Evolutionary conservation across 2,329 filamentous ascomycete species (phyloP), one percentile per base, ranked within the genome.

Genomic region (Epichloe scottii): DNA sequence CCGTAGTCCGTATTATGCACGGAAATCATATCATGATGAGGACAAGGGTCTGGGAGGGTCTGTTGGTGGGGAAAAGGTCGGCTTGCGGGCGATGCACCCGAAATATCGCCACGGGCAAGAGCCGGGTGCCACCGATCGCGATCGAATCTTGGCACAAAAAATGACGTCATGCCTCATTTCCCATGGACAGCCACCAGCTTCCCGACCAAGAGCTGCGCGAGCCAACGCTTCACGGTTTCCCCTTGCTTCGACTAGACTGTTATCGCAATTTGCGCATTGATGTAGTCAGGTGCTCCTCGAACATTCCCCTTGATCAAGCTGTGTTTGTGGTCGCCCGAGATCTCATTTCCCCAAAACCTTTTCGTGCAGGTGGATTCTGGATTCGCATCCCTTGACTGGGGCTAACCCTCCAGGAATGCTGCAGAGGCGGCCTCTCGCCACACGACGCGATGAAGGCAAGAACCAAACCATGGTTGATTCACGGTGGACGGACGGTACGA

Each of bases 141-240:
- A 45, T 46, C 26, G 37, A 42, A 41, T 21, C 37, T 52, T 52
- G 51, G 47, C 51, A 49, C 15, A 46, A 33, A 39, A 21, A n/a
- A 54, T 49, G 53, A 55, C 51, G 51, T 50, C 49, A 50, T 26
- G 35, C 39, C 49, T 48, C 45, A 51, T 52, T 52, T 55, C 52
- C 45, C 37, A 17, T 12, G 46, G 38, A 46, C n/a, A 48, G 26
- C 26, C 26, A 30, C 26, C 26, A 30, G n/a, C 40, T 42, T 42
- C 21, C 11, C 40, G 40, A 26, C 26, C 17, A 41, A 26, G n/a
- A 11, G 40, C 33, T n/a, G 35, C 26, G 40, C 26, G 40, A 15
- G 35, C 19, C 34, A 30, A 40, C 19, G 14, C 33, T 40, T 12
- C 19, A 26, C 34, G 19, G 19, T 11, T 41, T 30, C 11, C 11